Evolutionary conservation across 2,329 filamentous ascomycete species (phyloP).

Genomic region (Fusarium sp.): DNA sequence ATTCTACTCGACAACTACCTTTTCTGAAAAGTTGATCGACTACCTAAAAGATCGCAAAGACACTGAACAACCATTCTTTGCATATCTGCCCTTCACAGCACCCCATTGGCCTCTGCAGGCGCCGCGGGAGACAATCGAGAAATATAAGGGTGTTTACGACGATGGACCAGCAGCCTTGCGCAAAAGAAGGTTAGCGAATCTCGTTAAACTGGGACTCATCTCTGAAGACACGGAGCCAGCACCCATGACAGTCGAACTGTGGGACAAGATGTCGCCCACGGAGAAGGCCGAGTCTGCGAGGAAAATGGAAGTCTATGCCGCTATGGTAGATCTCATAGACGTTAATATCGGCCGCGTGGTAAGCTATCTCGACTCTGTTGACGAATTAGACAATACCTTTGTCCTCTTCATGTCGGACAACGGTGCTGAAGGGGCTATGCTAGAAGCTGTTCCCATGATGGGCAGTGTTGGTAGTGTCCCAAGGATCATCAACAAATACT

Average conservation of each 20-base stretch:
- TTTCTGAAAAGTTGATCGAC: conserved; percentile 62
- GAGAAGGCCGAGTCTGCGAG: conserved; percentile 31
- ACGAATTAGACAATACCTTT: conserved; percentile 5
- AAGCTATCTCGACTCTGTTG: conserved; percentile 54
- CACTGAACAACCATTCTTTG: conserved; percentile 43
- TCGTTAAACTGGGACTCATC: conserved; percentile 55
- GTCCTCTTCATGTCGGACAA: conserved; percentile 11
- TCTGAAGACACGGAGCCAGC: conserved; percentile 42
- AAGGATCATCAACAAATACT: conserved; percentile 51
- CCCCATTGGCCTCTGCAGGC: conserved; percentile 73
- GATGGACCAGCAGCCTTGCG: conserved; percentile 65
- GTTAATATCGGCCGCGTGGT: conserved; percentile 63
- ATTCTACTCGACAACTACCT: conserved; percentile 64
- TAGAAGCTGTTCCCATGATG: conserved; percentile 66
- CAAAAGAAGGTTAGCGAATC: conserved; percentile 53
- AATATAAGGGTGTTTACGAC: conserved; percentile 67
- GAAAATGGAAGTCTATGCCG: conserved; percentile 61
- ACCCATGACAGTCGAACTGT: conserved; percentile 13
- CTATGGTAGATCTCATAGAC: conserved; percentile 67
- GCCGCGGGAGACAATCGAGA: conserved; percentile 62
- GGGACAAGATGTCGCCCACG: conserved; percentile 9
- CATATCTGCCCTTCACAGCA: conserved; percentile 60
- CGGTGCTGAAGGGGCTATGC: conserved; percentile 3
- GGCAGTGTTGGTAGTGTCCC: conserved; percentile 26
- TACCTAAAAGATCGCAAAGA: conserved; percentile 54